phyloP scores from a whole-genome alignment of 352 stramenopile genomes.

The Phytophthora pistaciae region DNA sequence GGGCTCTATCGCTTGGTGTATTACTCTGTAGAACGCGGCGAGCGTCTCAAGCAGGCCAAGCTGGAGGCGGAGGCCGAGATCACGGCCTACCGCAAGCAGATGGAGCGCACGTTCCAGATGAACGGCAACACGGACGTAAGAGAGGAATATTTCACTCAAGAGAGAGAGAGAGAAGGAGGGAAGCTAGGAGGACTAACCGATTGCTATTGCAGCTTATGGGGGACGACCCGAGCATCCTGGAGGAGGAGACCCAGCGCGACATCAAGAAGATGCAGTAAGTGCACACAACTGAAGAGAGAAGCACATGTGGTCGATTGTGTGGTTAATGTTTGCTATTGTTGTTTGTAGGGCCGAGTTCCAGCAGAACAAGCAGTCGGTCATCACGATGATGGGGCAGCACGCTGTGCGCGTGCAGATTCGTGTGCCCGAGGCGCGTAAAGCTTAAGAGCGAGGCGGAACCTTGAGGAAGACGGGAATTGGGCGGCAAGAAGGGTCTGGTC shows the following conservation, averaged over 20 bases:
- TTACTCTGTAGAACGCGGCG: conserved; percentile 67
- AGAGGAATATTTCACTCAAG: conserved; percentile 6
- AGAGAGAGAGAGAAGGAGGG: conserved; percentile 14
- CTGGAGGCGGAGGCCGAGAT: conserved; percentile 88
- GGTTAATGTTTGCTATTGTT: conserved; percentile 8
- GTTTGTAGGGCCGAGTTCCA: conserved; percentile 61
- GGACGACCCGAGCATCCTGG: conserved; percentile 78
- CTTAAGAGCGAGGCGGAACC: conserved; percentile 23
- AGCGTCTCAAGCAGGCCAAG: conserved; percentile 91
- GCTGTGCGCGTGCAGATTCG: conserved; percentile 70
- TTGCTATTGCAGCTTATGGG: conserved; percentile 69
- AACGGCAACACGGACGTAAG: conserved; percentile 84
- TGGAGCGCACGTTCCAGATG: conserved; percentile 90
- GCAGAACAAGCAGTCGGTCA: conserved; percentile 73
- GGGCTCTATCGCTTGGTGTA: background rate
- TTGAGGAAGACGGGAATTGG: background rate
- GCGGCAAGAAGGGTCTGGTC: background rate
- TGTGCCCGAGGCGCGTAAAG: conserved; percentile 77
- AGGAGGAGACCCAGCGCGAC: conserved; percentile 80
- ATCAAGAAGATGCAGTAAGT: conserved; percentile 86
- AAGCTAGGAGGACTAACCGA: background rate
- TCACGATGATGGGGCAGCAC: conserved; percentile 83
- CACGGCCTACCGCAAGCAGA: conserved; percentile 85
- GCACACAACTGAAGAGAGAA: background rate
- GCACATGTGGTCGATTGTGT: no score